Conservation (phyloP, 2,329 filamentous ascomycete genomes). For the Huntiella omanensis region DNA sequence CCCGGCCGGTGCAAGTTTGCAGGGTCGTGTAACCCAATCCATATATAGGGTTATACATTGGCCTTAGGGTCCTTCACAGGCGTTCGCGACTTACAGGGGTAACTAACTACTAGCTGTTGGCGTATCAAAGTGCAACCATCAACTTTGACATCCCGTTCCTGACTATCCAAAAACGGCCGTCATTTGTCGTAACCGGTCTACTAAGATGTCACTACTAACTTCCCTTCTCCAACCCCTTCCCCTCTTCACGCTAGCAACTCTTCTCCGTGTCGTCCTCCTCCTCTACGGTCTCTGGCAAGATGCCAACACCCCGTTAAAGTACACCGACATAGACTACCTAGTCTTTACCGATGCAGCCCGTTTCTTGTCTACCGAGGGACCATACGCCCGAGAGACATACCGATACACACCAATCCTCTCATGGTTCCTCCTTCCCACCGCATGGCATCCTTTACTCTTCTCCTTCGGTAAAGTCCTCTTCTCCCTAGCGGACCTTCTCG, state of each 20-base stretch:
- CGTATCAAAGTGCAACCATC: not conserved
- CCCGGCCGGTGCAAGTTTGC: too few relatives aligned
- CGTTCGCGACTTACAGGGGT: too few relatives aligned
- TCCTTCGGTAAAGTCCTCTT: slow-evolving; percentile 79
- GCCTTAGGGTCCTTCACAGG: too few relatives aligned
- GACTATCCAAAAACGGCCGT: too few relatives aligned
- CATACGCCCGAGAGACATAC: slow-evolving; percentile 84
- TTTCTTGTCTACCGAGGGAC: slow-evolving; percentile 27
- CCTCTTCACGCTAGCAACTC: slow-evolving; percentile 36
- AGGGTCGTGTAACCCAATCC: too few relatives aligned
- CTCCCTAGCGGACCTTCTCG: slow-evolving; percentile 61
- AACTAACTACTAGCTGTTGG: too few relatives aligned
- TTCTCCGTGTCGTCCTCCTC: slow-evolving; percentile 55
- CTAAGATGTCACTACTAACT: slow-evolving; percentile 6
- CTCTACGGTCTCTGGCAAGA: slow-evolving; percentile 89
- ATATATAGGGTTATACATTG: too few relatives aligned
- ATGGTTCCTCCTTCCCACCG: slow-evolving; percentile 74
- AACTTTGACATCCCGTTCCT: not conserved
- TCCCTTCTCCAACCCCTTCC: slow-evolving; percentile 10
- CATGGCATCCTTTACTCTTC: slow-evolving; percentile 38
- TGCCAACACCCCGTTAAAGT: slow-evolving; percentile 78
- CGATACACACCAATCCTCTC: slow-evolving; percentile 88
- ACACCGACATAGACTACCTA: slow-evolving; percentile 96
- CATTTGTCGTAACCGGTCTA: not conserved
- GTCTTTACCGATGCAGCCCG: slow-evolving; percentile 93